These are phyloP conservation scores for Phytopythium mirpurense DNA, from an alignment of 352 stramenopile genomes.

Conservation along the genomic window DNA sequence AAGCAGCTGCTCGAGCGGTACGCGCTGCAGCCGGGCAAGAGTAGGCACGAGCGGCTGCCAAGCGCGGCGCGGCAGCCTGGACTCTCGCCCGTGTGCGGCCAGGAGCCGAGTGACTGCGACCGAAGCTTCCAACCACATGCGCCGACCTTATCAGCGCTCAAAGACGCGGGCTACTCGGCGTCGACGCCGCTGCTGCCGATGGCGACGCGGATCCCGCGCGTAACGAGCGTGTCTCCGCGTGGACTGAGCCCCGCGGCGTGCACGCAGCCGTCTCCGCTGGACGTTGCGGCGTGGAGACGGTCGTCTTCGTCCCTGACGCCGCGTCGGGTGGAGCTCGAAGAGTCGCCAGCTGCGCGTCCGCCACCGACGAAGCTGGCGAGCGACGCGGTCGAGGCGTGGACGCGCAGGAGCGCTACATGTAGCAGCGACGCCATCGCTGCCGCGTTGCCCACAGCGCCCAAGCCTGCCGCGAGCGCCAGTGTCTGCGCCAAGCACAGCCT, in stretches of 20 bases:
- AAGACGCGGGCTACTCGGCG: background rate
- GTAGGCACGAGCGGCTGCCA: slow-evolving; percentile 1
- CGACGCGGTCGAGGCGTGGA: background rate
- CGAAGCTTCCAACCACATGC: background rate
- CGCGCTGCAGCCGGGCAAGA: slow-evolving; percentile 19
- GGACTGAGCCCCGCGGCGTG: background rate
- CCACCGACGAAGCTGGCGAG: background rate
- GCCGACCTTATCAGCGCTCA: background rate
- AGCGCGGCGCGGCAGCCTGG: background rate
- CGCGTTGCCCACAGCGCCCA: background rate
- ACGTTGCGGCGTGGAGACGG: background rate
- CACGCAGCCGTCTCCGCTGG: background rate
- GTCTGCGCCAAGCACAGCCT: slow-evolving; percentile 55
- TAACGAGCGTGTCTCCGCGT: background rate
- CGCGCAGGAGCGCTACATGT: background rate
- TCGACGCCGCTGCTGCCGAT: background rate
- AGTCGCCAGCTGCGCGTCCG: too few relatives aligned
- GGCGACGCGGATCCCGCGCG: background rate
- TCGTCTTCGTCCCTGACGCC: background rate
- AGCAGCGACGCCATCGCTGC: background rate
- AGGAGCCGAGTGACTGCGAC: background rate
- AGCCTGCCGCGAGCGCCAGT: background rate
- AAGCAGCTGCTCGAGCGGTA: slow-evolving; percentile 40
- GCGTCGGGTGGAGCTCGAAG: background rate
- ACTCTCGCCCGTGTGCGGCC: background rate